These are phyloP conservation scores for Rubroshorea leprosula DNA, from an alignment of 345 rosid species.

Conservation along the genomic window DNA sequence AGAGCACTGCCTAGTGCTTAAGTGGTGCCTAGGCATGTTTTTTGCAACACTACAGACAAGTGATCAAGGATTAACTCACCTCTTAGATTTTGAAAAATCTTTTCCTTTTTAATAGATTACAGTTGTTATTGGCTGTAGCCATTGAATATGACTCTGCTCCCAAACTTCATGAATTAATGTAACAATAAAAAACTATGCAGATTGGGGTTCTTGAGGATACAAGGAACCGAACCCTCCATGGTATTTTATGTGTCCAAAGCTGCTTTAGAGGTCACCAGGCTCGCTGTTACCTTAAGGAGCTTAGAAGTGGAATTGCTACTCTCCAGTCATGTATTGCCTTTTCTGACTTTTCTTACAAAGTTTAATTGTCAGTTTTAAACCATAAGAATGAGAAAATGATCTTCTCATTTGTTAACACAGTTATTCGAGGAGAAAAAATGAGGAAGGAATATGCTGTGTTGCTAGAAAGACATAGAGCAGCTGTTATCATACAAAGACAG, in stretches of 20 bases:
- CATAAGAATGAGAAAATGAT: conserved; percentile 9
- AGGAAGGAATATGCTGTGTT: conserved; percentile 63
- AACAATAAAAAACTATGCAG: conserved; percentile 35
- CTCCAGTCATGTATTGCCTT: conserved; percentile 77
- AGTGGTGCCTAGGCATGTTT: too few relatives aligned
- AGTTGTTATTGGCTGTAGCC: neutral
- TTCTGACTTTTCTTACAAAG: conserved; percentile 5
- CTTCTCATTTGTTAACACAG: conserved; percentile 36
- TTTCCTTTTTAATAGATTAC: neutral
- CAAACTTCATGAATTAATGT: neutral
- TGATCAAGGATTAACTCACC: neutral
- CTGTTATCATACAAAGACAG: conserved; percentile 68
- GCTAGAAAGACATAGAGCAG: conserved; percentile 73
- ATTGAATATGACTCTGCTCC: neutral
- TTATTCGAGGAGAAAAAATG: conserved; percentile 65
- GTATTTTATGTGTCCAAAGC: conserved; percentile 90
- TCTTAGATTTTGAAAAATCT: neutral
- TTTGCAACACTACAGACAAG: too few relatives aligned
- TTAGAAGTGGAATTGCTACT: conserved; percentile 51
- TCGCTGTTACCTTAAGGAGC: conserved; percentile 53
- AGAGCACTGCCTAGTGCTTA: too few relatives aligned
- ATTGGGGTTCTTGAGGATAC: conserved; percentile 98
- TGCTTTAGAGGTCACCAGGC: conserved; percentile 93
- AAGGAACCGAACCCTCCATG: conserved; percentile 92
- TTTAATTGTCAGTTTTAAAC: too few relatives aligned